Base-by-base conservation (phyloP, 306 rosid genomes). In the Casuarina equisetifolia region DNA sequence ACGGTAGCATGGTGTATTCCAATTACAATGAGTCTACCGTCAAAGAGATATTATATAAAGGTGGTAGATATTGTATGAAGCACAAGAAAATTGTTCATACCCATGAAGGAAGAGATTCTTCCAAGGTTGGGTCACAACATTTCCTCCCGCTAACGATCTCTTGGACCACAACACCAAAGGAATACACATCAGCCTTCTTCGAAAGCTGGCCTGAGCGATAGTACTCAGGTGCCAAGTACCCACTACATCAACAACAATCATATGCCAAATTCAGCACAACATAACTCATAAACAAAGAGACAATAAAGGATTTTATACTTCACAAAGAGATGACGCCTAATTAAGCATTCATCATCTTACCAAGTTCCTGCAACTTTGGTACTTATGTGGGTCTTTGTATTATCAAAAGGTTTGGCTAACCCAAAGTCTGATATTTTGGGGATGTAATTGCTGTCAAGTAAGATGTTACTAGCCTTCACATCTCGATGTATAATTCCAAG, bases 361-460 rank as follows among this genome's bases (percentile, higher is more conserved):
- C 91, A 85, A 79, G 98, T 93, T 36, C 96, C 92, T 9, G 93
- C 93, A 77, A 90, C 90, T 13, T 88, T 25, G 16, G 96, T 91
- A 85, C 97, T 93, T 64, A 93, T 87, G 81, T 91, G 97, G 16
- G 96, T 91, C 83, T 70, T 88, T 53, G 87, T 90, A 78, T 91
- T 93, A 78, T 91, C 95, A 10, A 51, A 51, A 51, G 55, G 3
- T 19, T 57, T 57, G 63, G 32, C 32, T 25, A 25, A 39, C 87
- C 97, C 96, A 80, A 93, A 93, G 72, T 90, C 91, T 36, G 97
- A 91, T 83, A 93, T 90, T 85, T 93, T 91, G 32, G 93, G 96
- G 61, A 66, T 15, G 58, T 91, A 89, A 55, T 87, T 74, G 59
- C 76, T 72, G 52, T 93, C 96, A 5, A 93, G 96, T 20, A 93